Evolutionary conservation across 2,329 filamentous ascomycete species (phyloP), one percentile per base, ranked within the genome.

Genomic region (Tolypocladium tropicale): DNA sequence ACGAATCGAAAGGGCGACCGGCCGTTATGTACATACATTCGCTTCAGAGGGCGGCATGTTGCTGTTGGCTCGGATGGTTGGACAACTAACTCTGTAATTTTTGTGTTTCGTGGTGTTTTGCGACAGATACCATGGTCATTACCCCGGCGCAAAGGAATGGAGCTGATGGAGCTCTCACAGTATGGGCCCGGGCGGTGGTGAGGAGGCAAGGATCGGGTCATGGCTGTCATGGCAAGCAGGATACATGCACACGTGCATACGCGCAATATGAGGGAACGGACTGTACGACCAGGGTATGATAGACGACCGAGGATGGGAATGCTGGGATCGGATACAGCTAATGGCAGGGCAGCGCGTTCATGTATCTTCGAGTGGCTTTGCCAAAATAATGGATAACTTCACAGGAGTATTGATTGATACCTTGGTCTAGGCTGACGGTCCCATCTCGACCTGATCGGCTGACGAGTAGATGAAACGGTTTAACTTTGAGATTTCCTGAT

Each of bases 51-150:
- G 4, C n/a, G 18, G 4, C 16, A 6, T 21, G 46, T 14, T 11
- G 28, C 46, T 9, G 14, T 32, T 21, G 9, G 28, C 18, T 21
- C 12, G 28, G 46, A 21, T 21, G 18, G 7, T 18, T 18, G 9
- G 46, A 10, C 5, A 12, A 6, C 32, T 49, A 11, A 30, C 7
- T 16, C 18, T 49, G 32, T 21, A n/a, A 10, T 3, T 32, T 32
- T 49, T 49, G 28, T 32, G 28, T 32, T n/a, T 32, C 21, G 25
- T 32, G 25, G n/a, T 49, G n/a, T 49, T 14, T 54, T 55, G 41
- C 36, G 53, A 49, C 46, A 52, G 46, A 51, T 55, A 51, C 53
- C 43, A 55, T 21, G 32, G 30, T 49, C n/a, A 32, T 49, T 21
- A 28, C 18, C 41, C n/a, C 41, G 51, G 53, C 48, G 51, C 21